Evolutionary conservation across 2,329 filamentous ascomycete species (phyloP).

Genomic region (Fusarium tupiense): DNA sequence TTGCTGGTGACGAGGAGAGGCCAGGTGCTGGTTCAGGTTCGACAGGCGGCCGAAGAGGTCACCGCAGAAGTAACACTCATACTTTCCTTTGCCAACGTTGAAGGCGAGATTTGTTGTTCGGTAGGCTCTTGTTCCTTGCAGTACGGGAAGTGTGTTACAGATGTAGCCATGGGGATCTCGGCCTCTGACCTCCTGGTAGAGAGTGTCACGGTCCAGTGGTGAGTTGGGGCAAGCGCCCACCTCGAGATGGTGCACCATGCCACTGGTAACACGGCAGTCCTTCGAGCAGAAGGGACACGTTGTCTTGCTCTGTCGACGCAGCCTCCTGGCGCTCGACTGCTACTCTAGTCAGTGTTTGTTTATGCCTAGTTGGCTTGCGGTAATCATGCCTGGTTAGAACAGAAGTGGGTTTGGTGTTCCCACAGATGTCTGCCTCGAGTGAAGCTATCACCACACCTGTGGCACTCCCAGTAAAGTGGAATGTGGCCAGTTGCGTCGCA

Average conservation of each 20-base stretch:
- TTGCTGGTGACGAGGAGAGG: constrained; percentile 56
- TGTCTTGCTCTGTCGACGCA: background rate
- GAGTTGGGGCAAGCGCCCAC: constrained; percentile 60
- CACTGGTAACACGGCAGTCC: constrained; percentile 60
- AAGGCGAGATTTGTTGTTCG: constrained; percentile 53
- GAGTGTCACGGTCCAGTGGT: constrained; percentile 57
- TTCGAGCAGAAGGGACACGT: constrained; percentile 66
- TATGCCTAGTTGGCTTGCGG: no score
- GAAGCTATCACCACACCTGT: constrained; percentile 33
- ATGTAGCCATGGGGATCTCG: constrained; percentile 60
- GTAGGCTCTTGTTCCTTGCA: constrained; percentile 49
- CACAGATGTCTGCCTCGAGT: no score
- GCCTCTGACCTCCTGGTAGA: constrained; percentile 57
- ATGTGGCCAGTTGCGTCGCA: constrained; percentile 38
- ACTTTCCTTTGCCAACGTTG: constrained; percentile 49
- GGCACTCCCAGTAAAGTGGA: constrained; percentile 40
- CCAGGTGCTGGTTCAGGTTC: constrained; percentile 62
- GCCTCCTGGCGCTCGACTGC: background rate
- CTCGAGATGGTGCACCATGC: constrained; percentile 67
- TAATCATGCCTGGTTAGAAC: background rate
- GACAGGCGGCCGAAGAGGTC: constrained; percentile 49
- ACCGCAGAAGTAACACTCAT: constrained; percentile 56
- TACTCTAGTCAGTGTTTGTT: background rate
- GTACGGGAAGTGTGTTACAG: constrained; percentile 61
- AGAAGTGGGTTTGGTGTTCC: no score